phyloP scores from a whole-genome alignment of 1,139 yeast genomes.

The Yamadazyma pseudoaaseri region DNA sequence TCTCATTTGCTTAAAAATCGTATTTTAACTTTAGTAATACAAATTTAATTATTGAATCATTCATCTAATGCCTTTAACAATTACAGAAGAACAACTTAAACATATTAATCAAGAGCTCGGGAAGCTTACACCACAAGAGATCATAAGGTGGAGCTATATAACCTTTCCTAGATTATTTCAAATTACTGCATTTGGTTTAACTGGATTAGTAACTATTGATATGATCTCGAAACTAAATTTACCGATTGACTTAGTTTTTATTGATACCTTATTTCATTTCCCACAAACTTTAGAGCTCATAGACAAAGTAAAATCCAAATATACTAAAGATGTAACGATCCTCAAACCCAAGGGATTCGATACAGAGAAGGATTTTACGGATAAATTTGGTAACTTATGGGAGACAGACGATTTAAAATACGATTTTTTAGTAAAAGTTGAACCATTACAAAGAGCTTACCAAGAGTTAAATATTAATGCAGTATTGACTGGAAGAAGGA shows the following conservation, averaged over 20 bases:
- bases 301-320: slow-evolving; percentile 52
- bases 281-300: slow-evolving; percentile 87
- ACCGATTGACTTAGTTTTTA: slow-evolving; percentile 73
- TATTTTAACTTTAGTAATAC: not conserved
- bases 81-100: slow-evolving; percentile 43
- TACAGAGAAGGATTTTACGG: slow-evolving; percentile 64
- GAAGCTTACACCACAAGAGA: slow-evolving; percentile 62
- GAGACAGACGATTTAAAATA: slow-evolving; percentile 76
- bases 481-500: slow-evolving; percentile 89
- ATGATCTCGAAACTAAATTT: slow-evolving; percentile 63
- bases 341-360: slow-evolving; percentile 62
- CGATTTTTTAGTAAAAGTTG: slow-evolving; percentile 88
- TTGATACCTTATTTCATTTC: slow-evolving; percentile 91
- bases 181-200: slow-evolving; percentile 93
- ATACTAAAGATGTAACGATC: slow-evolving; percentile 55
- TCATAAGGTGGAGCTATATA: slow-evolving; percentile 75
- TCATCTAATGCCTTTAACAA: slow-evolving; percentile 8
- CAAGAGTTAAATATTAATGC: slow-evolving; percentile 68
- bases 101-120: slow-evolving; percentile 64
- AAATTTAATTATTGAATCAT: too few species aligned
- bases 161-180: slow-evolving; percentile 84
- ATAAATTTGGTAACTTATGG: slow-evolving; percentile 80
- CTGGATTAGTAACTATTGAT: slow-evolving; percentile 87
- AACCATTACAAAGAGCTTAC: slow-evolving; percentile 88
- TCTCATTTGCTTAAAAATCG: not conserved